phyloP scores from a whole-genome alignment of 345 rosid genomes.

The Euphorbia lathyris region DNA sequence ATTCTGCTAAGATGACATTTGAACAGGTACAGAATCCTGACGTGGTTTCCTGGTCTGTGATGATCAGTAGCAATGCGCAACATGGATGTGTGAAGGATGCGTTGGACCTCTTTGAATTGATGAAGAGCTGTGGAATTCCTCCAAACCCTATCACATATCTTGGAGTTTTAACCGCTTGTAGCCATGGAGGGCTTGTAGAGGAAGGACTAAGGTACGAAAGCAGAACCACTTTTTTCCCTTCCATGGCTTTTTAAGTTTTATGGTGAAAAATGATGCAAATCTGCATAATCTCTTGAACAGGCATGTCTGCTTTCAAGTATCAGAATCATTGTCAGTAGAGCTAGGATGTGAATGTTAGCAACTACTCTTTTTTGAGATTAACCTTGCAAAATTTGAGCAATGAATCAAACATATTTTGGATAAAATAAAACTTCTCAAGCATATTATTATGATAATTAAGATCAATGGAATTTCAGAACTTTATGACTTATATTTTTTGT shows the following conservation, averaged over 20 bases:
- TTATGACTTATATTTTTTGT: neutral
- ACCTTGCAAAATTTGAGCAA: neutral
- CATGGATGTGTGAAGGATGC: constrained; percentile 47
- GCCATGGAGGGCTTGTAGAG: constrained; percentile 49
- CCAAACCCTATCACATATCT: constrained; percentile 45
- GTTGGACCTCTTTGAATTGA: constrained; percentile 34
- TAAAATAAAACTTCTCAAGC: neutral
- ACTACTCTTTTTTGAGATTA: neutral
- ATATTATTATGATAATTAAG: neutral
- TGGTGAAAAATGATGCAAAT: neutral
- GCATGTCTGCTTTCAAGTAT: neutral
- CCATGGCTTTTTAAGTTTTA: neutral
- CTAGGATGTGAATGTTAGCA: neutral
- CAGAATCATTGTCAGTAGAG: neutral
- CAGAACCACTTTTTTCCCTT: neutral
- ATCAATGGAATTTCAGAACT: neutral
- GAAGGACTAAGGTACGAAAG: constrained; percentile 32
- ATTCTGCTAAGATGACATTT: constrained; percentile 29
- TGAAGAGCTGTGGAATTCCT: constrained; percentile 28
- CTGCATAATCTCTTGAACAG: neutral
- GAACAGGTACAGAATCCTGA: constrained; percentile 39
- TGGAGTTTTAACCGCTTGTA: constrained; percentile 48
- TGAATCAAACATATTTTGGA: neutral
- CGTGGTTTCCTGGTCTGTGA: constrained; percentile 48
- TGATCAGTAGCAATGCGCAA: constrained; percentile 48